Evolutionary conservation across 2,329 filamentous ascomycete genomes (phyloP), one percentile per base, ranked within the genome.

Genomic region (Diaporthe batatas): DNA sequence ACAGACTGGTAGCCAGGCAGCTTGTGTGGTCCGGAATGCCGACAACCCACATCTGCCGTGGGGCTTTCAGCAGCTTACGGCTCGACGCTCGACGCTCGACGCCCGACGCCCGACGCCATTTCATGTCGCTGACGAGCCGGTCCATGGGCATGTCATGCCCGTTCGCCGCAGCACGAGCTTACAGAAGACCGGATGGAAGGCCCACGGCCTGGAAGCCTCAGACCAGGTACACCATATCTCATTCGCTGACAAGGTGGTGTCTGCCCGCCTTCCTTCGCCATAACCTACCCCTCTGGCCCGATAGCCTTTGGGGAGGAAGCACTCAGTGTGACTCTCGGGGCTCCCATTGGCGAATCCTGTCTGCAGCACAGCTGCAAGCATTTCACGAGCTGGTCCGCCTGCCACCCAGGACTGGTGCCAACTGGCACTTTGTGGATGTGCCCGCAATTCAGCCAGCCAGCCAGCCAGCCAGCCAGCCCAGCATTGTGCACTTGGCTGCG

Each of bases 281-380:
- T 54, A 51, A 32, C 47, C 58, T 57, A 65, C 55, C 55, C 25
- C n/a, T 65, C 39, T 36, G 36, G 57, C 12, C 23, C 6, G 29
- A 70, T 49, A 58, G 36, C 49, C 62, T 65, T 65, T 65, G 36
- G 62, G 29, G 58, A 39, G 44, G 44, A 29, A 70, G 49, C 29
- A 47, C 34, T 25, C 44, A 49, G 58, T 36, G 49, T 58, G 51
- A 7, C 49, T 49, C 42, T 39, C n/a, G 6, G 42, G 29, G 23
- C 65, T 70, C 34, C 34, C 55, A 74, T 74, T 74, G 72, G 72
- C 64, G 51, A 32, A 57, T 65, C 59, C 47, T 53, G 65, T 58
- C 55, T 72, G 72, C 72, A 64, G 29, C 53, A 68, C 29, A 42
- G 25, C 72, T 73, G 72, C 72, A 72, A 68, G 72, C 69, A 73